These are phyloP conservation scores for Helianthus tuberosus DNA, from an alignment of 129 eudicot species.

Conservation along the genomic window DNA sequence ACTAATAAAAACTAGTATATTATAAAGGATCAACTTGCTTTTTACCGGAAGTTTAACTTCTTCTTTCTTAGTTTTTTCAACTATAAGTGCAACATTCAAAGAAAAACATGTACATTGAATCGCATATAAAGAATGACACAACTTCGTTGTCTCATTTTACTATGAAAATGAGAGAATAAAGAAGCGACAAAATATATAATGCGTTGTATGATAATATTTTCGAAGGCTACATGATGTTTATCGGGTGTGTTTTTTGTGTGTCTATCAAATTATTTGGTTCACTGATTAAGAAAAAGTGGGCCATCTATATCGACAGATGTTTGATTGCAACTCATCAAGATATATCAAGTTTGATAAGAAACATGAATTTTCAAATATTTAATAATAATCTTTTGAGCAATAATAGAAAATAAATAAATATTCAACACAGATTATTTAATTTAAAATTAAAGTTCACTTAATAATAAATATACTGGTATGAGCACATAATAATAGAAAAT, in stretches of 20 bases:
- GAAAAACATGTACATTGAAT: background rate
- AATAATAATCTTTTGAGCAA: background rate
- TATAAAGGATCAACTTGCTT: no score
- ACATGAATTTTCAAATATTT: background rate
- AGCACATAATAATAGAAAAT: background rate
- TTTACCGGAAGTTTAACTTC: no score
- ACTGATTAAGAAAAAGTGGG: background rate
- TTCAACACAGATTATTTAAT: no score
- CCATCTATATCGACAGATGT: background rate
- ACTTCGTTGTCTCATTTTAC: background rate
- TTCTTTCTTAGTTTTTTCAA: no score
- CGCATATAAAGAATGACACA: background rate
- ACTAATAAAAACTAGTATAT: no score
- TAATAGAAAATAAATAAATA: background rate
- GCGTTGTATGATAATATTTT: no score
- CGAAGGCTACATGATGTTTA: background rate
- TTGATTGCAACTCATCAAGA: background rate
- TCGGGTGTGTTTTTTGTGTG: background rate
- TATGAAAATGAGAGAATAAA: background rate
- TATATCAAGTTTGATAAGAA: slow-evolving; percentile 7
- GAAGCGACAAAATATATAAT: background rate
- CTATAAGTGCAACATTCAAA: no score
- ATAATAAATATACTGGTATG: no score
- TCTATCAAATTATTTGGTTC: background rate
- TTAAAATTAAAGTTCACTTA: no score